These are phyloP conservation scores for Lodderomyces jiufengensis DNA, from an alignment of 1,139 yeast species.

Conservation along the genomic window DNA sequence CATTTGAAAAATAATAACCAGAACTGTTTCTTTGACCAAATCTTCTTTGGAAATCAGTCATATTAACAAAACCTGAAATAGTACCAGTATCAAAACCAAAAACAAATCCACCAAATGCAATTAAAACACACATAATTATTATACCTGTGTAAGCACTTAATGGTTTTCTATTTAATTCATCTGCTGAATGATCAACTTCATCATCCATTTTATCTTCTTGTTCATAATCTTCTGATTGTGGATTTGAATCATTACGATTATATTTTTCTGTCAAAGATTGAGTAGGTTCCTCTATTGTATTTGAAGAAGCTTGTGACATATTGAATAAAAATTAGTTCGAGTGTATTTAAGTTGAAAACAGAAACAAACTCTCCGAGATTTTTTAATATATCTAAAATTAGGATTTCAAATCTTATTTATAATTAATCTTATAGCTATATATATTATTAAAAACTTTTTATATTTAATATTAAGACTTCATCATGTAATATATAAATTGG, in stretches of 20 bases:
- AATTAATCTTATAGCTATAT: no score
- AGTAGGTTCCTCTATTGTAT: neutral
- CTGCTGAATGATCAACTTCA: neutral
- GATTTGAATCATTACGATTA: slow-evolving; percentile 36
- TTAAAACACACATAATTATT: slow-evolving; percentile 28
- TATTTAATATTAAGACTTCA: no score
- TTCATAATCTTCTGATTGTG: slow-evolving; percentile 13
- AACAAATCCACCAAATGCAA: slow-evolving; percentile 66
- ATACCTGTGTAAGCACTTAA: slow-evolving; percentile 9
- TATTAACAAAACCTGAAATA: slow-evolving; percentile 62
- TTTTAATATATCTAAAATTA: no score
- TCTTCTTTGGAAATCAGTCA: slow-evolving; percentile 45
- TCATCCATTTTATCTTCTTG: slow-evolving; percentile 1
- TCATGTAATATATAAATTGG: no score
- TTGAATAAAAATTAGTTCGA: no score
- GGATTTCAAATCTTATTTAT: no score
- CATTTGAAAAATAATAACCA: slow-evolving; percentile 36
- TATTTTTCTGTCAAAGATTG: slow-evolving; percentile 1
- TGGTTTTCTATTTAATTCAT: slow-evolving; percentile 9
- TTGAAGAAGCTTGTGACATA: slow-evolving; percentile 4
- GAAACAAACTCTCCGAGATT: no score
- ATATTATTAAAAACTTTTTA: no score
- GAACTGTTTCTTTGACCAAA: slow-evolving; percentile 40
- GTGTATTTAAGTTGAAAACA: no score
- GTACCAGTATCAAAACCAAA: slow-evolving; percentile 79